Conservation (phyloP, 306 rosid species). For the Sphenostylis stenocarpa region DNA sequence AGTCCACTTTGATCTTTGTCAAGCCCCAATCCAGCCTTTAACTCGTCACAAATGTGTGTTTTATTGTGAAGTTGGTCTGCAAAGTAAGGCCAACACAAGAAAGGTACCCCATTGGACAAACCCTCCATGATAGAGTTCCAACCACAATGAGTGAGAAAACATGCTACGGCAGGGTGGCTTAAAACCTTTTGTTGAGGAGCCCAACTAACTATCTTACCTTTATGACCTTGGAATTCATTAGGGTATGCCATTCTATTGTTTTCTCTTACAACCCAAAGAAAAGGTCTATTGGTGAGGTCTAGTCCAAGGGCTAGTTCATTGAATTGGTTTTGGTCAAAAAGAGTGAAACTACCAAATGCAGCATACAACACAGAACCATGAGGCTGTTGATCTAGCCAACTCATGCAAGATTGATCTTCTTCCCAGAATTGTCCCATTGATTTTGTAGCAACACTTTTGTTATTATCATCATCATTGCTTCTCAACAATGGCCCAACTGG, state of each 20-base stretch:
- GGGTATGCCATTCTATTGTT: constrained; percentile 1
- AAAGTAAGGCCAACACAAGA: constrained; percentile 57
- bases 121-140: constrained; percentile 57
- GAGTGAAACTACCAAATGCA: constrained; percentile 37
- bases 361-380: constrained; percentile 32
- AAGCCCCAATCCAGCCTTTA: constrained; percentile 47
- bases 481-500: constrained; percentile 42
- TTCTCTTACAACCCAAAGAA: constrained; percentile 49
- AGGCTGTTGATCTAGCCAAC: constrained; percentile 46
- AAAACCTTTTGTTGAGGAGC: constrained; percentile 50
- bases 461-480: neutral
- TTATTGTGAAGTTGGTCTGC: constrained; percentile 38
- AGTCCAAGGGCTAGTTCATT: neutral
- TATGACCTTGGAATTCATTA: constrained; percentile 26
- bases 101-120: constrained; percentile 46
- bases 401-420: constrained; percentile 40
- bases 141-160: constrained; percentile 57
- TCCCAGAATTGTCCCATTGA: constrained; percentile 43
- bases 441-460: neutral
- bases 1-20: constrained; percentile 40
- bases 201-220: constrained; percentile 42
- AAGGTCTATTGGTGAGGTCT: constrained; percentile 34
- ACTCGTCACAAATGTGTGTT: constrained; percentile 44
- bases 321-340: constrained; percentile 36
- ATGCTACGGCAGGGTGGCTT: constrained; percentile 42